Conservation (phyloP, 345 rosid genomes). For the Ceriops zippeliana region DNA sequence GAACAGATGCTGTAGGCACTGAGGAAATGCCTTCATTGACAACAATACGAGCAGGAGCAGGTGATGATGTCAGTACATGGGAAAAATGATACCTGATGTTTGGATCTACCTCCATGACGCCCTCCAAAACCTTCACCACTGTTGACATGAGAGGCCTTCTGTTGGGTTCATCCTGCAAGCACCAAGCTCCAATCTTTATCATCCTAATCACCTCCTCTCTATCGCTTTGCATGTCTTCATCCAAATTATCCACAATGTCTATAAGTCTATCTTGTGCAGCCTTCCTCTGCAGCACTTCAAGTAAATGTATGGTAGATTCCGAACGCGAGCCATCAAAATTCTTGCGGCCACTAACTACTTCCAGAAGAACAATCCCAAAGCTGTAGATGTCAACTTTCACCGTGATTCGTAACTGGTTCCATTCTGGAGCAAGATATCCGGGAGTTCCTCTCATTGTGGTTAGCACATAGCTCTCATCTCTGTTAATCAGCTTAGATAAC, state of each 20-base stretch:
- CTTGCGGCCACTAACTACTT: conserved; percentile 65
- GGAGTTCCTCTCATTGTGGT: conserved; percentile 28
- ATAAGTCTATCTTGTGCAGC: conserved; percentile 46
- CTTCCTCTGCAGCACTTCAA: conserved; percentile 48
- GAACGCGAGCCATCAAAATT: conserved; percentile 54
- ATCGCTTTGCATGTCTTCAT: conserved; percentile 47
- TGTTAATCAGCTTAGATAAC: conserved; percentile 6
- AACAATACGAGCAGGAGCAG: neutral
- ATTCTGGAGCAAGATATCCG: conserved; percentile 20
- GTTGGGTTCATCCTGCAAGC: conserved; percentile 65
- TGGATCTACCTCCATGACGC: conserved; percentile 44
- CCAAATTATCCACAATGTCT: conserved; percentile 49
- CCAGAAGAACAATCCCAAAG: conserved; percentile 66
- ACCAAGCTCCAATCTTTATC: conserved; percentile 57
- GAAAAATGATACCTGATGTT: too few relatives aligned
- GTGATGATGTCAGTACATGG: too few relatives aligned
- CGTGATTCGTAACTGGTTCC: conserved; percentile 26
- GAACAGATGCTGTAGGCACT: conserved; percentile 6
- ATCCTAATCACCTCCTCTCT: conserved; percentile 53
- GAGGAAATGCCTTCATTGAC: neutral
- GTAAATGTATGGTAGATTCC: conserved; percentile 47
- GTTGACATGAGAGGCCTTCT: conserved; percentile 67
- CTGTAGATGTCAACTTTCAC: conserved; percentile 77
- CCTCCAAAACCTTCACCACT: conserved; percentile 68
- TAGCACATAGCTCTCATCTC: conserved; percentile 17